Percentiles rank a stretch among this genome's conserved stretches.
phyloP scores from a whole-genome alignment of 176 grass and related monocot genomes.

The Aegilops bicornis region DNA sequence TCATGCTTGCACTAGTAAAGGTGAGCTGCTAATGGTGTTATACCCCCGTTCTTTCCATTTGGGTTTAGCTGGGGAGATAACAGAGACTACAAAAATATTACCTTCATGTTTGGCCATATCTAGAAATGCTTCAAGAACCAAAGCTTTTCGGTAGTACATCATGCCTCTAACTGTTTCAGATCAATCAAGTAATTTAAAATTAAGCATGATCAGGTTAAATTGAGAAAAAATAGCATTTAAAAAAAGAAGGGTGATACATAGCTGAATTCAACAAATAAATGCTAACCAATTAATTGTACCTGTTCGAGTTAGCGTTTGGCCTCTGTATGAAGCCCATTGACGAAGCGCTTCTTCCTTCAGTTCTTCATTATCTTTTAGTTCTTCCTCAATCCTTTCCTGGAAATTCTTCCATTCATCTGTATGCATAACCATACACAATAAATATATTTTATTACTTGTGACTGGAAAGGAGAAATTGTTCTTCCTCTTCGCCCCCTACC shows the following conservation, averaged over 20 bases:
- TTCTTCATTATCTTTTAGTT: conserved; percentile 44
- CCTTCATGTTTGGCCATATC: conserved; percentile 90
- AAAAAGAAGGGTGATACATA: background rate
- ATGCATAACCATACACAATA: conserved; percentile 25
- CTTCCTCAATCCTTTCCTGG: conserved; percentile 61
- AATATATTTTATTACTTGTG: background rate
- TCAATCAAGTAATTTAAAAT: conserved; percentile 33
- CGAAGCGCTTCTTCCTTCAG: conserved; percentile 60
- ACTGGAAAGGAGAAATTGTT: conserved; percentile 23
- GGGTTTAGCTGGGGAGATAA: background rate
- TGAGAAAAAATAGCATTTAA: background rate
- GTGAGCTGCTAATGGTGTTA: conserved; percentile 14
- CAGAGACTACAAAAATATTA: conserved; percentile 29
- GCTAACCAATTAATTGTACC: conserved; percentile 39
- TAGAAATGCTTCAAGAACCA: conserved; percentile 93
- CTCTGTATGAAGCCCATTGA: conserved; percentile 88
- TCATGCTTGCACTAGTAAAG: background rate
- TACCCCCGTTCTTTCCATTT: background rate
- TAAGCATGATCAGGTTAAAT: conserved; percentile 6
- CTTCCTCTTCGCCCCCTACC: conserved; percentile 37
- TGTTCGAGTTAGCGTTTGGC: conserved; percentile 91
- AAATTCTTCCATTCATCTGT: conserved; percentile 95
- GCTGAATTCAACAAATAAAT: conserved; percentile 10
- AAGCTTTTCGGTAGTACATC: conserved; percentile 98
- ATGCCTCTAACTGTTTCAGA: conserved; percentile 81